Conservation (phyloP, 805 yeast genomes). For the Metschnikowia vanudenii region DNA sequence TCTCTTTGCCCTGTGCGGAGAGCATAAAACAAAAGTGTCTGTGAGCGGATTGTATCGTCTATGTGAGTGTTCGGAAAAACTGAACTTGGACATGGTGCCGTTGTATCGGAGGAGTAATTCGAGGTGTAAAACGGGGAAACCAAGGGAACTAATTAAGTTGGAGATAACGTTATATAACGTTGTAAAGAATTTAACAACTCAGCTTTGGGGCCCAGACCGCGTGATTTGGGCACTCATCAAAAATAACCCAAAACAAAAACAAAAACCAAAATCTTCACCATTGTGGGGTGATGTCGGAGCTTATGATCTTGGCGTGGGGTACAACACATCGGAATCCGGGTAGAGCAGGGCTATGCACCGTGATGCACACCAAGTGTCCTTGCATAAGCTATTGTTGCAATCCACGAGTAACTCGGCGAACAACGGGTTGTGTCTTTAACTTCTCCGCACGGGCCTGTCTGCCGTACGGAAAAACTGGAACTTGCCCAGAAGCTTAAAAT, state of each 20-base stretch:
- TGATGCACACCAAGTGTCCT: neutral
- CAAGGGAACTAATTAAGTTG: too few species aligned
- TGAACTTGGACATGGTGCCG: conserved; percentile 29
- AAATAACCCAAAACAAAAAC: too few species aligned
- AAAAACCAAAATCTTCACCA: neutral
- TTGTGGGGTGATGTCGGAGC: neutral
- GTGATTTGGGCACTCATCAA: too few species aligned
- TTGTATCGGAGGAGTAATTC: neutral
- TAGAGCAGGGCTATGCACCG: too few species aligned
- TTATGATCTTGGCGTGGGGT: neutral
- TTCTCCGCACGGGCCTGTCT: too few species aligned
- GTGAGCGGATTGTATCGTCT: conserved; percentile 69
- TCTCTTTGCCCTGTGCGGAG: conserved; percentile 75
- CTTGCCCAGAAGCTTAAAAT: too few species aligned
- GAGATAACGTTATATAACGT: too few species aligned
- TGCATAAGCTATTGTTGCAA: neutral
- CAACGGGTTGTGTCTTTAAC: too few species aligned
- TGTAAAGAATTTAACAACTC: too few species aligned
- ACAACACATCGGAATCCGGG: too few species aligned
- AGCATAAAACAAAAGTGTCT: conserved; percentile 66
- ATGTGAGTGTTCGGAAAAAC: conserved; percentile 59
- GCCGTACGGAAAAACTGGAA: too few species aligned
- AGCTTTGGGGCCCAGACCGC: neutral
- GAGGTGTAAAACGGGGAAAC: neutral
- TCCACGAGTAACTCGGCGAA: neutral